Evolutionary conservation across 306 rosid genomes (phyloP).

Genomic region (Cercis canadensis): DNA sequence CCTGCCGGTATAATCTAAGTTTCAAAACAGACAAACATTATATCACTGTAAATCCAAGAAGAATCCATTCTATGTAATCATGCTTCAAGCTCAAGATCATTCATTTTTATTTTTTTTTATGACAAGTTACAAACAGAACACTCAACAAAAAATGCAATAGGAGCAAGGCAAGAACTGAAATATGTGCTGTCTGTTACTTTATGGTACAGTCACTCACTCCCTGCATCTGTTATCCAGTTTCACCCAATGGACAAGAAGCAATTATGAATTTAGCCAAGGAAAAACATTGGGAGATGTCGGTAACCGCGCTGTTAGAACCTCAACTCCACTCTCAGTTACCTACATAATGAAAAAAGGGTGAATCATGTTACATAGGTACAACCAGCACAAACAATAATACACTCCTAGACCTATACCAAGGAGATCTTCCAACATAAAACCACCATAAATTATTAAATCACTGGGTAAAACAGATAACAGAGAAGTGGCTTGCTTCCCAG

Average conservation of each 20-base stretch:
- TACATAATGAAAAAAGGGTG: slow-evolving; percentile 21
- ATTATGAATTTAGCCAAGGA: slow-evolving; percentile 72
- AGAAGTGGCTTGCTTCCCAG: not conserved
- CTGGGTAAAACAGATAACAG: not conserved
- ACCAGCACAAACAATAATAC: not conserved
- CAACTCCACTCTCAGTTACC: slow-evolving; percentile 97
- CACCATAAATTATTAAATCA: slow-evolving; percentile 2
- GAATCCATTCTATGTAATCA: too few species aligned
- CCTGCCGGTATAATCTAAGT: too few species aligned
- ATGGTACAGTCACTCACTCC: slow-evolving; percentile 10
- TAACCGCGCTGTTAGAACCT: slow-evolving; percentile 83
- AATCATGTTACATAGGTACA: slow-evolving; percentile 2
- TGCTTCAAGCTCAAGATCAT: too few species aligned
- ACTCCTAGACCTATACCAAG: not conserved
- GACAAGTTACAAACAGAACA: slow-evolving; percentile 27
- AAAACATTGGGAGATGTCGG: slow-evolving; percentile 79
- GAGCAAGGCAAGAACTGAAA: slow-evolving; percentile 6
- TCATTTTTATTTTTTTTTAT: too few species aligned
- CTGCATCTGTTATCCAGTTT: not conserved
- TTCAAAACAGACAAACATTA: too few species aligned
- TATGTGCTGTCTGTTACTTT: slow-evolving; percentile 18
- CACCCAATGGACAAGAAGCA: not conserved
- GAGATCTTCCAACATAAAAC: not conserved
- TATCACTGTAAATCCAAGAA: too few species aligned
- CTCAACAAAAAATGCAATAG: slow-evolving; percentile 21